Evolutionary conservation across 306 rosid genomes (phyloP).

Genomic region (Sphenostylis stenocarpa): DNA sequence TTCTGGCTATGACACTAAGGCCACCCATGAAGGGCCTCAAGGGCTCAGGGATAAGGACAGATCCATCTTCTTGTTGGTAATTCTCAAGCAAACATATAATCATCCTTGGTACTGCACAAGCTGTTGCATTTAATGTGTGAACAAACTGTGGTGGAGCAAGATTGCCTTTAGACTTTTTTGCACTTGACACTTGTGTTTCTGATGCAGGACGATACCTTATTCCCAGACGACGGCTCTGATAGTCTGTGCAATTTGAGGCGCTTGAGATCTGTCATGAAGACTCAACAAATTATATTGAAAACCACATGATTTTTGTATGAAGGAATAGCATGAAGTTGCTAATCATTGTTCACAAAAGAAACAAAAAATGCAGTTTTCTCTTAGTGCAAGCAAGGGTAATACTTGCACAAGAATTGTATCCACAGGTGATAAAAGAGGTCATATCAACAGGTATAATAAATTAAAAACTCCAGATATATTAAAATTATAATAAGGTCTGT

Average conservation of each 20-base stretch:
- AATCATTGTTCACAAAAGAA: not conserved
- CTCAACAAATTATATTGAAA: constrained; percentile 8
- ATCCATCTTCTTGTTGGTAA: constrained; percentile 88
- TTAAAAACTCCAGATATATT: not conserved
- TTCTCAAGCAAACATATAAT: constrained; percentile 82
- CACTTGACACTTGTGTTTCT: constrained; percentile 42
- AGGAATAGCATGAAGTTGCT: constrained; percentile 3
- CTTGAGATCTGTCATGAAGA: constrained; percentile 74
- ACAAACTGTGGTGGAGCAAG: constrained; percentile 74
- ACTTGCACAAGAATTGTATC: not conserved
- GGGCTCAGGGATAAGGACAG: constrained; percentile 71
- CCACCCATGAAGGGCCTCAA: constrained; percentile 90
- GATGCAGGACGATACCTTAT: constrained; percentile 71
- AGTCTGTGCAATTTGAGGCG: constrained; percentile 84
- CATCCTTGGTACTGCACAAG: constrained; percentile 93
- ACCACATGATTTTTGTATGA: not conserved
- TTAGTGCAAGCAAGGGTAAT: not conserved
- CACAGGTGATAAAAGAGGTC: too few relatives aligned
- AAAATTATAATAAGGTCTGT: not conserved
- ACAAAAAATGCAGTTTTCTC: constrained; percentile 12
- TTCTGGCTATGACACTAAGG: constrained; percentile 51
- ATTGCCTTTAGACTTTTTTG: constrained; percentile 68
- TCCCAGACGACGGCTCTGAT: constrained; percentile 85
- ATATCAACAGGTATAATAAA: not conserved
- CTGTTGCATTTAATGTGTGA: constrained; percentile 94